phyloP scores from a whole-genome alignment of 2,329 filamentous ascomycete genomes.

The Ceratocystis colombiana region DNA sequence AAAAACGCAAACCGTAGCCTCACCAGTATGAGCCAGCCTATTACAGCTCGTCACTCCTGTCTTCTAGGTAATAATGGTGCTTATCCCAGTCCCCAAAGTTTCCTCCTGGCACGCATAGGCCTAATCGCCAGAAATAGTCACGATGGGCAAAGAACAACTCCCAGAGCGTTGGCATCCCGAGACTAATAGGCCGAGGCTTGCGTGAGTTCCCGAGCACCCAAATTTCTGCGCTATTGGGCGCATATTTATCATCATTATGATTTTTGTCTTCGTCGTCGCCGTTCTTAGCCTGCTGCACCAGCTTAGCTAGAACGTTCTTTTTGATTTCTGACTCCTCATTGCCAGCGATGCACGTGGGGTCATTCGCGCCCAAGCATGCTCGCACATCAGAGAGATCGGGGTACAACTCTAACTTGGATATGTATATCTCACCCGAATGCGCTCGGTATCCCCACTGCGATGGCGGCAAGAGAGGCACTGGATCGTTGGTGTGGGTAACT shows the following conservation, averaged over 20 bases:
- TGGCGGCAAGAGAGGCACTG: slow-evolving; percentile 77
- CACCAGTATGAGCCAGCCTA: not conserved
- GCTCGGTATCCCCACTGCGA: slow-evolving; percentile 78
- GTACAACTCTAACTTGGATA: slow-evolving; percentile 59
- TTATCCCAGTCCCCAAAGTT: slow-evolving; percentile 58
- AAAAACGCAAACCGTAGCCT: not conserved
- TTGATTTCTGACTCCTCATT: slow-evolving; percentile 29
- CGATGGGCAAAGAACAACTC: slow-evolving; percentile 85
- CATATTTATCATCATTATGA: not conserved
- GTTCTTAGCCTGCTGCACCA: slow-evolving; percentile 8
- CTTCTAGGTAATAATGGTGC: slow-evolving; percentile 38
- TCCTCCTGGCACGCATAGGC: slow-evolving; percentile 75
- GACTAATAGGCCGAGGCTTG: slow-evolving; percentile 17
- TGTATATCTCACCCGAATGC: slow-evolving; percentile 82
- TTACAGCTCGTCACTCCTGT: slow-evolving; percentile 35
- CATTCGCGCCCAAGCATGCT: slow-evolving; percentile 60
- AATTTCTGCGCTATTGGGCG: slow-evolving; percentile 31
- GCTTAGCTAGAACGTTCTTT: slow-evolving; percentile 9
- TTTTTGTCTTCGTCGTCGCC: too few species aligned
- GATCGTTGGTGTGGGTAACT: slow-evolving; percentile 78
- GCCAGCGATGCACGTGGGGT: slow-evolving; percentile 60
- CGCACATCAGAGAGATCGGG: slow-evolving; percentile 59
- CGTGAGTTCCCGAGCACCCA: slow-evolving; percentile 38
- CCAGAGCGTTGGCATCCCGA: slow-evolving; percentile 56
- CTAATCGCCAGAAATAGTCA: slow-evolving; percentile 93